Evolutionary conservation across 2,329 filamentous ascomycete genomes (phyloP), one percentile per base, ranked within the genome.

Genomic region (Colletotrichum sp.): DNA sequence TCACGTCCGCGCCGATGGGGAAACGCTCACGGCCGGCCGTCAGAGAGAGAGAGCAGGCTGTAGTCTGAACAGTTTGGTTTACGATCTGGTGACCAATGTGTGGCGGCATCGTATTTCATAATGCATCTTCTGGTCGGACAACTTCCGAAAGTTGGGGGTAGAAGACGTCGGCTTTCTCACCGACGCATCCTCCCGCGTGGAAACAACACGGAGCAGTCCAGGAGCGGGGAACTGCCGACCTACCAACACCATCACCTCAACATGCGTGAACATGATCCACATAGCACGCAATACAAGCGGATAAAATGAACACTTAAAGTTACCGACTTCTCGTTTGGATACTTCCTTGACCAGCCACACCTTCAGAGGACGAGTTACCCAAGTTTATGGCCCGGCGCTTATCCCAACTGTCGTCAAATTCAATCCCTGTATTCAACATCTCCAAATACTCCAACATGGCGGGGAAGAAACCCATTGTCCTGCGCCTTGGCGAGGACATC

Each of bases 401-500:
- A 63, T 13, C 34, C 5, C 36, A 18, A 15, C 4, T n/a, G 8
- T 38, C 30, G 15, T 18, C 24, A 26, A 26, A 9, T 13, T 7
- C 32, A 64, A 28, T 43, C 61, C 61, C 61, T 64, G 34, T 21
- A 43, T 34, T 34, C 21, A 24, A 36, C 34, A 38, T 28, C 18
- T 36, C 61, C 34, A 38, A 55, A 38, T 13, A 58, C 15, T 3
- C 15, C 32, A 57, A 26, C 36, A 66, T 75, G 68, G 7, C 67
- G 8, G 38, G n/a, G 34, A 78, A 52, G 2, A 82, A 86, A 70
- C 84, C 82, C 21, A 82, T 80, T 12, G 81, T 88, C 55, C 84
- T 88, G 21, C 85, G 86, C 72, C 78, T 89, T 13, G 88, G 87
- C 32, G 86, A 87, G 36, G 82, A 84, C 21, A 88, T 89, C 76